Base-by-base conservation (phyloP, 164 flowering plant species). In the Piper longum region DNA sequence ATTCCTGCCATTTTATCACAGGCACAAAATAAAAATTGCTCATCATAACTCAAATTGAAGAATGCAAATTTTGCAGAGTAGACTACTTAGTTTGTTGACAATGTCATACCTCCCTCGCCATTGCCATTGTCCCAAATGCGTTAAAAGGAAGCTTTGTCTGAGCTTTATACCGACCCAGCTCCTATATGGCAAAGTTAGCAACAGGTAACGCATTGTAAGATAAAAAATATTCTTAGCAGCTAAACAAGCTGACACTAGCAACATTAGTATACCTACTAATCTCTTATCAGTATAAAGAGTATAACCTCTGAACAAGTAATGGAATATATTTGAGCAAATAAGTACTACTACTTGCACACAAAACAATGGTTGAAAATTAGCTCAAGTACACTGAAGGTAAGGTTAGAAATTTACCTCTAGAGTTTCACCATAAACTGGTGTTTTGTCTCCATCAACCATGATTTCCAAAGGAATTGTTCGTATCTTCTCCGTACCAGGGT, bases 111-210 rank as follows among this genome's bases (percentile, higher is more conserved):
- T 92, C 98, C 84, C 98, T 82, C 43, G 98, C 98, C 98, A 92
- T 92, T 19, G 98, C 98, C 98, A 89, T 92, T 57, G 98, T 92
- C 75, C 98, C 96, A 71, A 92, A 89, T 45, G 98, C 98, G 74
- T 92, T 92, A 62, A 92, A 92, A 54, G 98, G 98, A 71, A 92
- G 96, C 74, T 71, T 86, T 58, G 96, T 89, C 76, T 92, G 98
- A 76, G 98, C 91, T 82, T 92, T 92, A 87, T 92, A 92, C 14
- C 77, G 78, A 70, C 98, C 98, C 59, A 92, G 85, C 55, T 92
- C 98, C 98, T 92, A 48, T 26, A 26, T 26, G 36, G 36, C 36
- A 26, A 26, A 26, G 36, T 26, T 26, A 26, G 36, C 36, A 26
- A 26, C 36, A 26, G 36, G 36, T 26, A 26, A 26, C 36, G 2